phyloP scores from a whole-genome alignment of 1,284 basidiomycete genomes.

The Boletus sp. region DNA sequence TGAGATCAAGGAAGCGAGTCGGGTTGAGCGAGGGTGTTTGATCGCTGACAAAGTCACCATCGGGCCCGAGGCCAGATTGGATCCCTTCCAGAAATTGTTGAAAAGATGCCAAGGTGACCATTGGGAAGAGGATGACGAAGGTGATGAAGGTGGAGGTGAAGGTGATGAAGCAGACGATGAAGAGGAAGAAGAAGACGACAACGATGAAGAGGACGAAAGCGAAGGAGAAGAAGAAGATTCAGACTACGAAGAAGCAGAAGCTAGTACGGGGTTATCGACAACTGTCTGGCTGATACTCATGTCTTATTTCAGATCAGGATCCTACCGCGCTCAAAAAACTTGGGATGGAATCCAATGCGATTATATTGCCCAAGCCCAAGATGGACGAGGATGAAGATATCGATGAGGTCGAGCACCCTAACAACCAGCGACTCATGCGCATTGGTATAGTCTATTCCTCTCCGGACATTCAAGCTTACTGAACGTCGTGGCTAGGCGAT shows the following conservation, averaged over 20 bases:
- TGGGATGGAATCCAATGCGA: slow-evolving; percentile 61
- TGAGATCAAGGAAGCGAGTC: slow-evolving; percentile 61
- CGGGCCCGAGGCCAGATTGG: slow-evolving; percentile 67
- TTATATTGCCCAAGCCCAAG: slow-evolving; percentile 61
- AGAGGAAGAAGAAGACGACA: slow-evolving; percentile 30
- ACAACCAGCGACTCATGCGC: slow-evolving; percentile 67
- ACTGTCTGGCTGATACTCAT: background rate
- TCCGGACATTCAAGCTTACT: background rate
- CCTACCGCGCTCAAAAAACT: slow-evolving; percentile 40
- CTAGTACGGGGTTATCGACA: slow-evolving; percentile 40
- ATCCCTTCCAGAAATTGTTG: slow-evolving; percentile 71
- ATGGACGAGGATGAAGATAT: slow-evolving; percentile 58
- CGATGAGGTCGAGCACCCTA: slow-evolving; percentile 54
- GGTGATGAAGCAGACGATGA: slow-evolving; percentile 30
- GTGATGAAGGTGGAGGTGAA: slow-evolving; percentile 32
- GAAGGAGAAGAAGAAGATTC: slow-evolving; percentile 43
- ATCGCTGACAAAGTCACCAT: slow-evolving; percentile 79
- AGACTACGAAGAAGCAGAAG: slow-evolving; percentile 63
- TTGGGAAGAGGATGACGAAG: slow-evolving; percentile 31
- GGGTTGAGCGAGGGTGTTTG: slow-evolving; percentile 66
- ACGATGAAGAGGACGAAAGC: slow-evolving; percentile 34
- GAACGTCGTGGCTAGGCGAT: slow-evolving; percentile 46
- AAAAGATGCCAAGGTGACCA: slow-evolving; percentile 37
- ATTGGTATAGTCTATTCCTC: slow-evolving; percentile 44
- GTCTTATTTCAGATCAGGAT: slow-evolving; percentile 40